Base-by-base conservation (phyloP, 2,329 filamentous ascomycete species). In the Alternaria brassicae region DNA sequence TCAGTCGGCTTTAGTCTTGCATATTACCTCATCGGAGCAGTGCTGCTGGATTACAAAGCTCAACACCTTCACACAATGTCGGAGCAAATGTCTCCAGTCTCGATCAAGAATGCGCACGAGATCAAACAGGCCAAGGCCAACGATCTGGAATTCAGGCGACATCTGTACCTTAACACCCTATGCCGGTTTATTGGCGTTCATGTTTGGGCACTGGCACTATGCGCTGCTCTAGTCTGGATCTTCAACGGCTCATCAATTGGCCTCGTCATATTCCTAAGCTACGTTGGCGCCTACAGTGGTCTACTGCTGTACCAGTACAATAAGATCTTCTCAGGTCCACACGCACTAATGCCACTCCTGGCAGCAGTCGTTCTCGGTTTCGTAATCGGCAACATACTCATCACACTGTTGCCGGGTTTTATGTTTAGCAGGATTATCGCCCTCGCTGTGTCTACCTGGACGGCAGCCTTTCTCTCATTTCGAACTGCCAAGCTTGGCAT, bases 1-100 rank as follows among this genome's bases (percentile, higher is more conserved):
- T 79, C 82, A 34, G 80, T 85, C 21, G 84, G 85, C 2, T 85
- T 86, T 61, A 82, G 83, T n/a, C 75, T 87, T 32, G 82, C 82
- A 0, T 87, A 86, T 69, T 87, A 86, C 63, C 76, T 86, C 17
- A 79, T 86, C 23, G 84, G 85, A 25, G 84, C 85, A 12, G 83
- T 86, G 2, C 75, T 85, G 21, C 82, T 87, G 25, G 85, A 87
- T 63, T 81, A 82, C 61, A 84, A 85, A 58, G 83, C 83, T 19
- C 81, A 83, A 53, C 80, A 83, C 59, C 76, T 86, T 1, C 80
- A 83, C 59, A 79, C 77, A 12, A 67, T 79, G 2, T 79, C 81
- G 3, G 79, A 82, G 50, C 75, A 79, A 25, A 73, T 80, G 59
- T 72, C 76, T 2, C 77, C 79, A 10, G 65, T 77, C 6, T 77